Percentiles rank a stretch among this genome's conserved stretches.
phyloP scores from a whole-genome alignment of 148 eudicot genomes.

The Heliosperma pusillum region DNA sequence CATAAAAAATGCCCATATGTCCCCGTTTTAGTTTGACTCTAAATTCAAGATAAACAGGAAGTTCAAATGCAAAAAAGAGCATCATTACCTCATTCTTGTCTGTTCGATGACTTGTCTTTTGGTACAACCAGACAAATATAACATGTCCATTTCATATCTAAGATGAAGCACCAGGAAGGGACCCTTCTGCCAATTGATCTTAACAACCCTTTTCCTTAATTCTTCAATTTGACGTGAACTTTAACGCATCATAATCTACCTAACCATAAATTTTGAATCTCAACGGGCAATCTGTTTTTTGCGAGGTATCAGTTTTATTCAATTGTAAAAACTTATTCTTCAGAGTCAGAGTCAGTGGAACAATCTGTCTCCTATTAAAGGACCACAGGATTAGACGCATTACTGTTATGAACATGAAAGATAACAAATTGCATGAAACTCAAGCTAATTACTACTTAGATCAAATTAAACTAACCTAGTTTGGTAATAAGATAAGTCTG shows the following conservation, averaged over 20 bases:
- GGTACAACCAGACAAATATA: constrained; percentile 79
- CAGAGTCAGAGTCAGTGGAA: constrained; percentile 55
- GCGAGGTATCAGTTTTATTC: constrained; percentile 77
- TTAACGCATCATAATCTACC: constrained; percentile 58
- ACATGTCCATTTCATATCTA: constrained; percentile 83
- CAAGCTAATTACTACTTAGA: too few relatives aligned
- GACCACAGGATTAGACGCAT: constrained; percentile 11
- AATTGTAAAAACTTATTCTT: constrained; percentile 66
- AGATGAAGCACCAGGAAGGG: constrained; percentile 73
- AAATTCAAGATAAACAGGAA: background rate
- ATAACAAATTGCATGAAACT: background rate
- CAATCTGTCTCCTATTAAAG: constrained; percentile 44
- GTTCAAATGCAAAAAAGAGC: background rate
- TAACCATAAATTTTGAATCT: constrained; percentile 65
- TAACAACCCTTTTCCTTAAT: constrained; percentile 54
- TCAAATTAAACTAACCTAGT: constrained; percentile 39
- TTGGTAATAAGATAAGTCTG: constrained; percentile 70
- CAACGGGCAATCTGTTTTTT: constrained; percentile 59
- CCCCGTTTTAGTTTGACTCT: background rate
- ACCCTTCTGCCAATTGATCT: constrained; percentile 50
- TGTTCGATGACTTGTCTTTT: constrained; percentile 53
- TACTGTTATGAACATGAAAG: too few relatives aligned
- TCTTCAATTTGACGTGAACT: constrained; percentile 69
- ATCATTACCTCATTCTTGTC: constrained; percentile 61
- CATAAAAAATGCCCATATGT: background rate